Conservation (phyloP, 2,329 filamentous ascomycete genomes). For the Colletotrichum lindemuthianum region DNA sequence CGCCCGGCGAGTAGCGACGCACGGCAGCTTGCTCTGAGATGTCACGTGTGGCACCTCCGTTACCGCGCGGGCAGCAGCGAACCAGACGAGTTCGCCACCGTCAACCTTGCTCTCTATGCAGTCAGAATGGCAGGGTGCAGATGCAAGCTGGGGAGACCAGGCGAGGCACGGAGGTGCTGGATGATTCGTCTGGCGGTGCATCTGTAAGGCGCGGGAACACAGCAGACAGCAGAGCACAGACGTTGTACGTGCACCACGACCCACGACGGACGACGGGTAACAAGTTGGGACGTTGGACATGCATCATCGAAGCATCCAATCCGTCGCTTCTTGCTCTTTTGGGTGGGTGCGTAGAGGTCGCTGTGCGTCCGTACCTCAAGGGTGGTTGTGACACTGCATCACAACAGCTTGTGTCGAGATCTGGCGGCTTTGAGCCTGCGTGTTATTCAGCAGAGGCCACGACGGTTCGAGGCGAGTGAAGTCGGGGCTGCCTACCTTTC, state of each 20-base stretch:
- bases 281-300: no score
- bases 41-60: background rate
- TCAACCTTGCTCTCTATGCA: constrained; percentile 7
- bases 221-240: background rate
- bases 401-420: constrained; percentile 16
- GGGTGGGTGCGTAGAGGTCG: no score
- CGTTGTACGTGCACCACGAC: no score
- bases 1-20: constrained; percentile 8
- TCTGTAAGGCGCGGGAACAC: no score
- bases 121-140: constrained; percentile 15
- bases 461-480: background rate
- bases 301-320: no score
- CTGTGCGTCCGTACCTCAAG: no score
- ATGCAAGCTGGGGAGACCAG: constrained; percentile 20
- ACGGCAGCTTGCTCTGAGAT: background rate
- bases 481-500: no score
- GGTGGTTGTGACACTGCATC: constrained; percentile 9
- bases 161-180: constrained; percentile 4
- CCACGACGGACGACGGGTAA: constrained; percentile 8
- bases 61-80: constrained; percentile 9
- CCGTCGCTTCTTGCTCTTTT: no score
- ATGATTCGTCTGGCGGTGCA: background rate
- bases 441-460: constrained; percentile 9
- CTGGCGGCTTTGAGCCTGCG: constrained; percentile 14
- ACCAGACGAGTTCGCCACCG: constrained; percentile 22